Conservation (phyloP, 2,329 filamentous ascomycete genomes). For the Rutstroemia sp. region DNA sequence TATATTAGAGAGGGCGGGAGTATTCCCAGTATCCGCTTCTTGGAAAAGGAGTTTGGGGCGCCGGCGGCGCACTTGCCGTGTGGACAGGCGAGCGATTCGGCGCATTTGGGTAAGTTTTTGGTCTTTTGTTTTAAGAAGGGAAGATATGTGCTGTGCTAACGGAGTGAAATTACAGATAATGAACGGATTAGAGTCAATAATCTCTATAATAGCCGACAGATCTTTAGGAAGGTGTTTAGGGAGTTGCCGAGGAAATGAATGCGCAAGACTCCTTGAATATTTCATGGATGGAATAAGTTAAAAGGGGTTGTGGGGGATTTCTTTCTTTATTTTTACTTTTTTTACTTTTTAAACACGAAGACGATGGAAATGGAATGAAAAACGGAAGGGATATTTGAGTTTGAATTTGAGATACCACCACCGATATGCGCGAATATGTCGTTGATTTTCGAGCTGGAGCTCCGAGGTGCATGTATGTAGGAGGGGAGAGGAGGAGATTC, state of each 20-base stretch:
- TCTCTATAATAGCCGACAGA: conserved; percentile 82
- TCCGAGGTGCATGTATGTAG: no score
- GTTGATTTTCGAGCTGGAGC: no score
- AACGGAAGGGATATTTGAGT: no score
- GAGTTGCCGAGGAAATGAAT: conserved; percentile 28
- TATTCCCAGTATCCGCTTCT: conserved; percentile 87
- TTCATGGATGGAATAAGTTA: no score
- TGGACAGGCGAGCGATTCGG: conserved; percentile 87
- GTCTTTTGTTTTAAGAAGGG: neutral
- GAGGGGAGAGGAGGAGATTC: no score
- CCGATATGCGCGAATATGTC: no score
- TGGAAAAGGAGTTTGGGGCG: conserved; percentile 89
- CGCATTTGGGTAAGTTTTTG: conserved; percentile 54
- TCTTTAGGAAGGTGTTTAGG: conserved; percentile 77
- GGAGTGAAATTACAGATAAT: conserved; percentile 50
- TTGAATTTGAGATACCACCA: no score
- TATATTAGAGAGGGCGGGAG: conserved; percentile 95
- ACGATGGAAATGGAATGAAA: no score
- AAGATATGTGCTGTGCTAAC: neutral
- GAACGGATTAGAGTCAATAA: conserved; percentile 86
- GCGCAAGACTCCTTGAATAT: neutral
- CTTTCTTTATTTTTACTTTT: no score
- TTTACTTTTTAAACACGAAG: no score
- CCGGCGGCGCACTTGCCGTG: conserved; percentile 90
- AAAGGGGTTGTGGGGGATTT: no score